These are phyloP conservation scores for Byssoonygena ceratinophila DNA, from an alignment of 2,329 filamentous ascomycete genomes.

Conservation along the genomic window DNA sequence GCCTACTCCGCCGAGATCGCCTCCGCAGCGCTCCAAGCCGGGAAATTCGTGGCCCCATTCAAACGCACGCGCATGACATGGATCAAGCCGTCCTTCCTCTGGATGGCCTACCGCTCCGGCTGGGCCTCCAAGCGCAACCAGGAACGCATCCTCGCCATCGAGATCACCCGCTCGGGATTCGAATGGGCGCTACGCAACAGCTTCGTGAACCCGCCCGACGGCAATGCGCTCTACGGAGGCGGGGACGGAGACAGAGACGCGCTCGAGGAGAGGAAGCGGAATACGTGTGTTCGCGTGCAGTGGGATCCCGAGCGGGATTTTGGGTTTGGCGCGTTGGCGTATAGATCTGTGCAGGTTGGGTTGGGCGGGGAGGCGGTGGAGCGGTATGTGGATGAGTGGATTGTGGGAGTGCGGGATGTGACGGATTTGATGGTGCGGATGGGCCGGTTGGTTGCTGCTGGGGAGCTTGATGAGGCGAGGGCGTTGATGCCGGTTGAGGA, in stretches of 20 bases:
- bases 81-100: conserved; percentile 54
- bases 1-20: conserved; percentile 49
- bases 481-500: conserved; percentile 13
- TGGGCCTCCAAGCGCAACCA: conserved; percentile 49
- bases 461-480: conserved; percentile 26
- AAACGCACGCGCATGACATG: conserved; percentile 50
- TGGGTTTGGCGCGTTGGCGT: conserved; percentile 36
- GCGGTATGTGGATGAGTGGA: conserved; percentile 43
- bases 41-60: conserved; percentile 46
- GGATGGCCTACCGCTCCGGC: conserved; percentile 55
- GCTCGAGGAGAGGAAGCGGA: conserved; percentile 18
- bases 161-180: conserved; percentile 45
- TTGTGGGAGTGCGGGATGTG: conserved; percentile 49
- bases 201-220: conserved; percentile 22
- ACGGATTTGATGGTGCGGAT: conserved; percentile 44
- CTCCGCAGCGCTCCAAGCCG: conserved; percentile 40
- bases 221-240: not conserved
- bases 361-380: conserved; percentile 41
- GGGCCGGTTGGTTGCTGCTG: conserved; percentile 38
- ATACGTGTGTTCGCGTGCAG: conserved; percentile 43
- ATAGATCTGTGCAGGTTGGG: conserved; percentile 53
- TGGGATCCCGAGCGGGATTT: conserved; percentile 53
- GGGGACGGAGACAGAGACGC: conserved; percentile 16
- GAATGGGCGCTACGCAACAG: conserved; percentile 36
- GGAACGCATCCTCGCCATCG: conserved; percentile 47